These are phyloP conservation scores for Ogataea populi-albae DNA, from an alignment of 805 yeast species.

Conservation along the genomic window DNA sequence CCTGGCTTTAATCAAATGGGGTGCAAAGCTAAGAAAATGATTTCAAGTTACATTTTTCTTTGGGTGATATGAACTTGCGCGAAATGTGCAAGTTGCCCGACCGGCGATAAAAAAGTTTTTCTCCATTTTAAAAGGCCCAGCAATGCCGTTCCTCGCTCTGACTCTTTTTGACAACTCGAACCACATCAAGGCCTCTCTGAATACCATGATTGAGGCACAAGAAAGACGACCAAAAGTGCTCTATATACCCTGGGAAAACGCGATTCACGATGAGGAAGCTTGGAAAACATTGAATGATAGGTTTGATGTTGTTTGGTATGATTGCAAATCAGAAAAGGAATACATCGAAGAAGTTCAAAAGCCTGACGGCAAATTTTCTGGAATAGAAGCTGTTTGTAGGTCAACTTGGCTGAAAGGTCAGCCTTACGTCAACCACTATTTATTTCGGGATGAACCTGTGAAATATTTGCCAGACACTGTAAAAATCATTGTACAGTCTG, in stretches of 20 bases:
- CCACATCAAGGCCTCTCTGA: no score
- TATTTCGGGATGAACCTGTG: conserved; percentile 35
- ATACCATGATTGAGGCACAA: no score
- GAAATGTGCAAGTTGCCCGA: no score
- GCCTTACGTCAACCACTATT: conserved; percentile 37
- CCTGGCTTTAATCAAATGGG: conserved; percentile 36
- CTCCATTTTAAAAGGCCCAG: no score
- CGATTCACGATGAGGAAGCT: conserved; percentile 36
- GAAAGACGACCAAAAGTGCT: conserved; percentile 34
- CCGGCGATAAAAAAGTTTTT: no score
- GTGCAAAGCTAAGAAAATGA: conserved; percentile 42
- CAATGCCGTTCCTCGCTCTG: no score
- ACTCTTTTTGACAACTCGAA: no score
- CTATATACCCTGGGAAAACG: conserved; percentile 37
- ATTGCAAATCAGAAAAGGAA: conserved; percentile 34
- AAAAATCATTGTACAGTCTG: conserved; percentile 37
- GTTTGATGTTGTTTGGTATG: conserved; percentile 35
- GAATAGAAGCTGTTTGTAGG: conserved; percentile 37
- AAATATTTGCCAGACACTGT: conserved; percentile 33
- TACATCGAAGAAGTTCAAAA: conserved; percentile 35
- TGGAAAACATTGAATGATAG: conserved; percentile 37
- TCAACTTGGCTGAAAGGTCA: conserved; percentile 39
- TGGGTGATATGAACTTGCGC: no score
- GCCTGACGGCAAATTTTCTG: conserved; percentile 35
- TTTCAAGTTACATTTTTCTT: no score